A percentile compares a stretch with the other conserved stretches of the same genome.
phyloP scores from a whole-genome alignment of 192 early-diverging fungal genomes.

The Linnemannia schmuckeri region DNA sequence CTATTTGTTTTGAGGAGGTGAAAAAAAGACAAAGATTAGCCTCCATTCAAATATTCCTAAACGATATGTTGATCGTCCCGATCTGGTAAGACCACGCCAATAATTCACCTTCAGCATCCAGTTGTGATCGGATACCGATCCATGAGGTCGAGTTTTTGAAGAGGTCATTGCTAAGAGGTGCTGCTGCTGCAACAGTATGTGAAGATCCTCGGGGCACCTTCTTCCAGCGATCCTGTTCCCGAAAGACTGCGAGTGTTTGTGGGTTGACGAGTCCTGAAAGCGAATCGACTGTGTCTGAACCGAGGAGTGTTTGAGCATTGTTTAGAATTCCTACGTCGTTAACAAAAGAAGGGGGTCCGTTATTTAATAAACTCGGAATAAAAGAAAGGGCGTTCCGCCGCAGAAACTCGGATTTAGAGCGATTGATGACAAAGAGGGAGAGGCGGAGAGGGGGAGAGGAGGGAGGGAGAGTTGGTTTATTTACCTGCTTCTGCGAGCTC shows the following conservation, averaged over 20 bases:
- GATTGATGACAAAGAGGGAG: background rate
- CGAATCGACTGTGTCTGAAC: conserved; percentile 33
- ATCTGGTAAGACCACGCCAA: background rate
- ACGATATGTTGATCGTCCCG: background rate
- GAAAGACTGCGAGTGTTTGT: conserved; percentile 60
- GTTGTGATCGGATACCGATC: conserved; percentile 43
- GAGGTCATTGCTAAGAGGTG: conserved; percentile 28
- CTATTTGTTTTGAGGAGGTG: conserved; percentile 3
- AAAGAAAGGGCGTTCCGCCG: background rate
- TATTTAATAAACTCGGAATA: background rate
- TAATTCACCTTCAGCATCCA: conserved; percentile 43
- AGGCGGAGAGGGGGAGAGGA: background rate
- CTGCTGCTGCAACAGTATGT: background rate
- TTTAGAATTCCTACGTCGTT: conserved; percentile 42
- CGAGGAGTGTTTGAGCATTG: conserved; percentile 51
- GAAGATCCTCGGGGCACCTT: conserved; percentile 32
- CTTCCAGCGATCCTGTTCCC: conserved; percentile 64
- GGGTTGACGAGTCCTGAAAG: conserved; percentile 61
- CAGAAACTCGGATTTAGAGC: background rate
- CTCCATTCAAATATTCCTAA: background rate
- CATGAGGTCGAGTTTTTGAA: conserved; percentile 44
- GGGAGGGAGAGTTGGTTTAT: background rate
- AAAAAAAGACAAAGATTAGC: background rate
- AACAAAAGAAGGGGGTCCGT: background rate
- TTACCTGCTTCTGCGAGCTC: conserved; percentile 54